Base-by-base conservation (phyloP, 2,329 filamentous ascomycete species). In the Xylaria sp. region DNA sequence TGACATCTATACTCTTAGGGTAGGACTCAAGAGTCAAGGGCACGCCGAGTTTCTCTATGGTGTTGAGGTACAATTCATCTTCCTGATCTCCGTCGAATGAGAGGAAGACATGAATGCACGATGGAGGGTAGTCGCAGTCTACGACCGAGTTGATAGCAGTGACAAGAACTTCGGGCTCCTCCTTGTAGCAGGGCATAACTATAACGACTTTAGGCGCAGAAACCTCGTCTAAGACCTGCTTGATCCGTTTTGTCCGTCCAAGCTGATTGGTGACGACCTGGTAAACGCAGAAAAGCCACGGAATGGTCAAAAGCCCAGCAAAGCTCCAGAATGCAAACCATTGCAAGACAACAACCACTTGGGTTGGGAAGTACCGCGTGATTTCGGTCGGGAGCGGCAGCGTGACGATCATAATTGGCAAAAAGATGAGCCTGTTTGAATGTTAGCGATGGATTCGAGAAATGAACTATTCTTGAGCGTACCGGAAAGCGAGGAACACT, bases 271-370 rank as follows among this genome's bases (percentile, higher is more conserved):
- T 96, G 58, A 96, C 90, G 4, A 97, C 85, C 71, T 96, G 90
- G 73, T 96, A 97, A 58, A 98, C 85, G 76, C 93, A 97, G 72
- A 97, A 91, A 3, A 97, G 83, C 92, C 93, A 97, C 0, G 95
- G 95, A 1, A 97, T 82, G 0, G 90, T 92, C 60, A 99, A 80
- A 9, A 98, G 86, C 65, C 87, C 86, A 0, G 93, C 90, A 68
- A 98, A 98, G 27, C 90, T 88, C 89, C 92, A 97, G 76, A 98
- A 98, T 3, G 93, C 93, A 72, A 98, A 97, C 90, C 92, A 96
- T 74, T 97, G 93, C 13, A 98, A 83, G 47, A 90, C 83, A 1
- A 74, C 77, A 40, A 95, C 90, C 81, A 95, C 85, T 1, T 76
- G 55, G 2, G 74, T 57, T 0, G 94, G 93, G 78, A 94, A 96